phyloP scores from a whole-genome alignment of 257 asterid species.

The Solanum gandarillasii region DNA sequence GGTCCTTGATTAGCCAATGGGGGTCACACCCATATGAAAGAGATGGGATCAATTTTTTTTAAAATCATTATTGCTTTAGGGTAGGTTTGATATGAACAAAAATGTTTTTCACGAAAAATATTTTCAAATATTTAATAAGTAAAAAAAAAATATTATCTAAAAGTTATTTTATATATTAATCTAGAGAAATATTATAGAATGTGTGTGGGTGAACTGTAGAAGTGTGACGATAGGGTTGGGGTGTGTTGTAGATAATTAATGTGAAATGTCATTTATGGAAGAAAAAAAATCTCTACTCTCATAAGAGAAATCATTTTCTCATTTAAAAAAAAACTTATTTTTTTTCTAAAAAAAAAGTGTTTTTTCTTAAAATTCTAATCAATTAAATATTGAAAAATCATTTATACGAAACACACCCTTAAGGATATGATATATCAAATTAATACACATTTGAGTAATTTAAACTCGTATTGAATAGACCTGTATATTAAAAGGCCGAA shows the following conservation, averaged over 20 bases:
- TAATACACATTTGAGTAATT: neutral
- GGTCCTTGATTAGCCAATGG: neutral
- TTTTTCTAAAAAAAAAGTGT: neutral
- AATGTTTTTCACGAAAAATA: neutral
- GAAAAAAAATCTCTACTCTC: too few relatives aligned
- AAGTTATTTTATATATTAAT: neutral
- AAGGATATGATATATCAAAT: neutral
- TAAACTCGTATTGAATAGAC: neutral
- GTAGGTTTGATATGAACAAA: neutral
- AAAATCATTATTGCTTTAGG: neutral
- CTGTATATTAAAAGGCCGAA: too few relatives aligned
- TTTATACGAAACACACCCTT: neutral
- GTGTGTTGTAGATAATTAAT: neutral
- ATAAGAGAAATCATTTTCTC: too few relatives aligned
- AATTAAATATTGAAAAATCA: neutral
- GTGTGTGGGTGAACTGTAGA: neutral
- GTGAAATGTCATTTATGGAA: neutral
- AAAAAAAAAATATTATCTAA: neutral
- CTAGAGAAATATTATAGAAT: neutral
- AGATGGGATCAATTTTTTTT: conserved; percentile 13
- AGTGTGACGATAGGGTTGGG: neutral
- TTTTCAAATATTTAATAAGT: neutral
- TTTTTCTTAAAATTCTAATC: neutral
- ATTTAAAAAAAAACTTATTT: neutral
- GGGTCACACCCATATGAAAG: conserved; percentile 21